Base-by-base conservation (phyloP, 306 rosid species). In the Canavalia gladiata region DNA sequence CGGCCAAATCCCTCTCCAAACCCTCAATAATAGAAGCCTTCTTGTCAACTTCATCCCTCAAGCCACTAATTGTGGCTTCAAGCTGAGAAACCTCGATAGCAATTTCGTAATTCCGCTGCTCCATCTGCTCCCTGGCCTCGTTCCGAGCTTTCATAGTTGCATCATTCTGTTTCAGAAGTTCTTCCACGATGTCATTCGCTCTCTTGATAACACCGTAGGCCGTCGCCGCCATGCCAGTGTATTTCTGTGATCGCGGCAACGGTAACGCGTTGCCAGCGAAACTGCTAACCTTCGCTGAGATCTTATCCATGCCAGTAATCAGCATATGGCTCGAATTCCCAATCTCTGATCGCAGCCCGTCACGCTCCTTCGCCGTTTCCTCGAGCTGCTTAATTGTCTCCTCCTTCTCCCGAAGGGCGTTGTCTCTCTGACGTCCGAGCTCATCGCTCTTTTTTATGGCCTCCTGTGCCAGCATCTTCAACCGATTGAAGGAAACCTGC, bases 21-120 rank as follows among this genome's bases (percentile, higher is more conserved):
- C 84, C 84, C 90, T 93, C 99, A 55, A 84, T 72, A 5, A 52
- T 5, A 7, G 87, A 79, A 35, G 77, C 72, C 80, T 87, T 90
- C 86, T 85, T 88, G 0, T 72, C 86, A 51, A 93, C 93, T 87
- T 95, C 96, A n/a, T 93, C 98, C 77, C 96, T 91, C 88, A 93
- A 87, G 28, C 86, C 93, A 65, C 94, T 80, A 10, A 93, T 93
- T 0, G 91, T 86, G 30, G 99, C 96, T 86, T 95, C 99, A 11
- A 95, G 94, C 89, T 93, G 98, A 58, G 99, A 95, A 79, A 95
- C 91, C 83, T 93, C 98, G 74, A 95, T 95, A 59, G 99, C 99
- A 82, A 95, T 93, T 88, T 95, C 98, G 37, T 95, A 95, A 77
- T 89, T 93, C 86, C 99, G 91, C 82, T 89, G 93, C 81, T 95